phyloP scores from a whole-genome alignment of 768 basidiomycete genomes.

The Amanita rubescens region DNA sequence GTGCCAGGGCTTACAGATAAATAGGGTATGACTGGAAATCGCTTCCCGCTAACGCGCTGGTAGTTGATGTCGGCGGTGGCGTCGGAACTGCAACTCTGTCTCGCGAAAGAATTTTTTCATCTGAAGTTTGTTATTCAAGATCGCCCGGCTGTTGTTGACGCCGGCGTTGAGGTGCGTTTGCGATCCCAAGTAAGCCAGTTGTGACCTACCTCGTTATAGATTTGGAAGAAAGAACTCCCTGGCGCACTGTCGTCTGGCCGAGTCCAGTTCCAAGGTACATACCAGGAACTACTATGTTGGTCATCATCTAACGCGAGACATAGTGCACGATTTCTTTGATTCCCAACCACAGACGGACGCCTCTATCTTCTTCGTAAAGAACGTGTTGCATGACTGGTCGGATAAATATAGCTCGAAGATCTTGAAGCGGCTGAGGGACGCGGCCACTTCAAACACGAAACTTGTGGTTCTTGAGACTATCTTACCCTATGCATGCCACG shows the following conservation, averaged over 20 bases:
- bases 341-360: slow-evolving; percentile 28
- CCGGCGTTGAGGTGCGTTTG: slow-evolving; percentile 6
- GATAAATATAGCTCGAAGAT: slow-evolving; percentile 24
- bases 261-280: slow-evolving; percentile 15
- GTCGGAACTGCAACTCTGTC: slow-evolving; percentile 18
- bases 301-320: neutral
- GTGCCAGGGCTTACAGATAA: neutral
- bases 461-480: slow-evolving; percentile 29
- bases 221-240: slow-evolving; percentile 10
- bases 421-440: slow-evolving; percentile 24
- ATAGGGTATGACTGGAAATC: slow-evolving; percentile 20
- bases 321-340: slow-evolving; percentile 30
- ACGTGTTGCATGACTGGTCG: slow-evolving; percentile 34
- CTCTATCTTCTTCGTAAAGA: slow-evolving; percentile 28
- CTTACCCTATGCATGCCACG: slow-evolving; percentile 19
- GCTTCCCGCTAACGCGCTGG: slow-evolving; percentile 13
- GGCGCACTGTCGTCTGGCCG: slow-evolving; percentile 11
- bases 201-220: neutral
- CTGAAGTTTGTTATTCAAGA: slow-evolving; percentile 21
- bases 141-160: slow-evolving; percentile 11
- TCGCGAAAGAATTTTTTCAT: slow-evolving; percentile 14
- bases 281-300: neutral
- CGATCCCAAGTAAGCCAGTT: neutral
- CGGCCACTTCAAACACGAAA: slow-evolving; percentile 25
- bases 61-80: slow-evolving; percentile 26